Evolutionary conservation across 192 early-diverging fungal species (phyloP).

Genomic region (Geosiphon pyriformis): DNA sequence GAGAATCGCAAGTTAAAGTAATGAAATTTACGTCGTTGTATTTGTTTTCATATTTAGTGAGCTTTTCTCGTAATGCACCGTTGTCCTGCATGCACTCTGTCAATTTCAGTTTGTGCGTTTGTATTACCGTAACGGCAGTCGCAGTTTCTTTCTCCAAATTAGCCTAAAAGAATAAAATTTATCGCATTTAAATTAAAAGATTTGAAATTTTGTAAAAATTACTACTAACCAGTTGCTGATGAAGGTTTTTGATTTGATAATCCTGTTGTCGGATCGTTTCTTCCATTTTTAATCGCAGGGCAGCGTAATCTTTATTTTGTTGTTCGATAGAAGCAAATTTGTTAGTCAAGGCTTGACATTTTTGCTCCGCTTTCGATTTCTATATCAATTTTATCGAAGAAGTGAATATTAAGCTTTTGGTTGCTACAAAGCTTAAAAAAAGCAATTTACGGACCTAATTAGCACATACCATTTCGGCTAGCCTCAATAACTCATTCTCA

Average conservation of each 20-base stretch:
- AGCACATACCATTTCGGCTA: background rate
- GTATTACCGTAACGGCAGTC: slow-evolving; percentile 39
- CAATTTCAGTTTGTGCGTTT: slow-evolving; percentile 44
- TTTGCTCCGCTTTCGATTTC: slow-evolving; percentile 12
- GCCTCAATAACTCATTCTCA: background rate
- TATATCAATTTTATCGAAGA: slow-evolving; percentile 2
- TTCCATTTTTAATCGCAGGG: slow-evolving; percentile 2
- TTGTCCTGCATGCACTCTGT: slow-evolving; percentile 52
- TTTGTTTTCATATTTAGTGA: slow-evolving; percentile 42
- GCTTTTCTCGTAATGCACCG: slow-evolving; percentile 53
- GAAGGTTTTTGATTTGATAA: slow-evolving; percentile 13
- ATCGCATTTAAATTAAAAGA: background rate
- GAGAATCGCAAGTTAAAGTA: slow-evolving; percentile 20
- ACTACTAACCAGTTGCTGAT: slow-evolving; percentile 15
- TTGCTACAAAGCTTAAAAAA: background rate
- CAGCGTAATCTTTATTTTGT: slow-evolving; percentile 5
- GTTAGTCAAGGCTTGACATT: slow-evolving; percentile 4
- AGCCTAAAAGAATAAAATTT: slow-evolving; percentile 30
- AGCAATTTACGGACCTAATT: background rate
- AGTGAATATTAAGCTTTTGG: too few relatives aligned
- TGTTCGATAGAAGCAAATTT: slow-evolving; percentile 21
- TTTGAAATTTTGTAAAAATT: background rate
- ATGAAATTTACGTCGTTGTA: slow-evolving; percentile 35
- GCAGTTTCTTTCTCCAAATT: slow-evolving; percentile 58
- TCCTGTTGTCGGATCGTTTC: slow-evolving; percentile 9